Evolutionary conservation across 164 flowering plant genomes (phyloP), one percentile per base, ranked within the genome.

Genomic region (Vitis riparia): DNA sequence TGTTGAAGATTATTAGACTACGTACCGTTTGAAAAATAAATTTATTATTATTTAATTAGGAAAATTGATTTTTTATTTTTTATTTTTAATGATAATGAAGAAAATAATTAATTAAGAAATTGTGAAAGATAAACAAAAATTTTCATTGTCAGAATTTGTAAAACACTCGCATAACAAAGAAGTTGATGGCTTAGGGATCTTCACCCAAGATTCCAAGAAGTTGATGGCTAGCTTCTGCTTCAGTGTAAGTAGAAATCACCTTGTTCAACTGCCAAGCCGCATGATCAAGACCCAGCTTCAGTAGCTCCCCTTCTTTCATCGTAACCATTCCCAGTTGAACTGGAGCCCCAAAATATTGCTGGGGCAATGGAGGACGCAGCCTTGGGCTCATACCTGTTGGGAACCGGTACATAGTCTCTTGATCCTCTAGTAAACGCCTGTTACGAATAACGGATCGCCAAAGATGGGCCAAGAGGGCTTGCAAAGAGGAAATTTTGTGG

Each of bases 331-430:
- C 65, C 0, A 6, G 0, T 9, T 49, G 68, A 8, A 71, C 12
- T 2, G 79, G 71, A 53, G 75, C 80, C 15, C 88, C 91, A 13
- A 87, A 79, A 55, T 83, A 85, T 2, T 73, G 17, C 6, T 62
- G 51, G 0, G 85, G 72, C 64, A 84, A 52, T 5, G 83, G 79
- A 0, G 84, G 83, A 0, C 63, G 8, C 71, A 84, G 4, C 60
- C 85, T 71, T 1, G 69, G 3, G 17, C 89, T 69, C 3, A 19
- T 57, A 1, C 77, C 78, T 0, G 73, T 27, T 0, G 12, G 12
- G 2, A 85, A 0, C 4, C 8, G 0, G 17, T 53, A 72, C 7
- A 10, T 7, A 5, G 63, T 51, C n/a, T 76, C 78, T 44, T 69
- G 37, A 11, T 75, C 72, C 0, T 12, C 19, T 0, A 52, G 51